A percentile compares a stretch with the other conserved stretches of the same genome.
These are phyloP conservation scores for Moesziomyces sp. DNA, from an alignment of 1,284 basidiomycete genomes.

Conservation along the genomic window DNA sequence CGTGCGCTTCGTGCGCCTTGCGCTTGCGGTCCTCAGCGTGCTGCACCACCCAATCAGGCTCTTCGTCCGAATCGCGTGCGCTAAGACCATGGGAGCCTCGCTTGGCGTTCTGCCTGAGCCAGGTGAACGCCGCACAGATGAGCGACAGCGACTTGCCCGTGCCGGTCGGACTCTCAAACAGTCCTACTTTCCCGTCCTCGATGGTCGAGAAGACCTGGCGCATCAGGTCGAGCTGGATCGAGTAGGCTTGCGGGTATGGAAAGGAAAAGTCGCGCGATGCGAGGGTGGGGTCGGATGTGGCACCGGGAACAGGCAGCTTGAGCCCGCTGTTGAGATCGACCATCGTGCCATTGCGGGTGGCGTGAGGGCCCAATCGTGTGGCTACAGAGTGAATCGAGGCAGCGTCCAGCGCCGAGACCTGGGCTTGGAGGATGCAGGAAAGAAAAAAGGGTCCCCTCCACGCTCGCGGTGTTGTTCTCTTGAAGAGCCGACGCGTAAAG, in stretches of 20 bases:
- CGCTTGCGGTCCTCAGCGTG: slow-evolving; percentile 66
- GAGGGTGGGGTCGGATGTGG: slow-evolving; percentile 6
- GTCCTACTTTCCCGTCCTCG: slow-evolving; percentile 78
- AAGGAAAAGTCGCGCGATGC: slow-evolving; percentile 53
- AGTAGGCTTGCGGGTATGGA: slow-evolving; percentile 74
- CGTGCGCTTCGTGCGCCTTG: slow-evolving; percentile 56
- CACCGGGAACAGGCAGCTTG: slow-evolving; percentile 22
- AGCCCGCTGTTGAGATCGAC: slow-evolving; percentile 3
- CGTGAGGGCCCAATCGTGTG: neutral
- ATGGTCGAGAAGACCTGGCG: slow-evolving; percentile 83
- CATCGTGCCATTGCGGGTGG: slow-evolving; percentile 8
- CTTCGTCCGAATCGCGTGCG: slow-evolving; percentile 35
- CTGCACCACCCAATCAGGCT: slow-evolving; percentile 69
- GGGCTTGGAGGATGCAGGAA: neutral
- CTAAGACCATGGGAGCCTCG: slow-evolving; percentile 30
- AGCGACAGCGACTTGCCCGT: slow-evolving; percentile 70
- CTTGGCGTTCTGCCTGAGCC: slow-evolving; percentile 62
- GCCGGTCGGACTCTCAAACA: slow-evolving; percentile 72
- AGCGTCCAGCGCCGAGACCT: too few relatives aligned
- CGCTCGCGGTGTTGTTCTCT: neutral
- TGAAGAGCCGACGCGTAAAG: slow-evolving; percentile 22
- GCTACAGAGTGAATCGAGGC: too few relatives aligned
- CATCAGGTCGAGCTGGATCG: slow-evolving; percentile 90
- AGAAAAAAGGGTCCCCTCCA: slow-evolving; percentile 2
- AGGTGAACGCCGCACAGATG: slow-evolving; percentile 69